These are phyloP conservation scores for Neoboletus brunneissimus DNA, from an alignment of 768 basidiomycete species.

Conservation along the genomic window DNA sequence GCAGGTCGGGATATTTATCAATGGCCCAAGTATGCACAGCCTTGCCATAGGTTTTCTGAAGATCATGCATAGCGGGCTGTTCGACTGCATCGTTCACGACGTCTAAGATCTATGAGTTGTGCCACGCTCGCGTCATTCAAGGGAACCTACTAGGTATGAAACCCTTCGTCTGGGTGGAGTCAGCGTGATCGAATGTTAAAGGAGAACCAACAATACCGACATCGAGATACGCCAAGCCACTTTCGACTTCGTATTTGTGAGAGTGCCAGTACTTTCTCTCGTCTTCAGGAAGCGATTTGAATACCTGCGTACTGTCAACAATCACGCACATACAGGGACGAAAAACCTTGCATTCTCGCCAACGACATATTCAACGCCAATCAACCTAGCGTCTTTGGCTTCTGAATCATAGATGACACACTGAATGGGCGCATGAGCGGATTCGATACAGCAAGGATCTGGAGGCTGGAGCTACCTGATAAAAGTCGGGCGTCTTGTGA, in stretches of 20 bases:
- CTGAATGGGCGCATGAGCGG: conserved; percentile 35
- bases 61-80: conserved; percentile 41
- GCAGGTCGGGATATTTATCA: conserved; percentile 40
- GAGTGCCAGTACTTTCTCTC: conserved; percentile 55
- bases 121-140: not conserved
- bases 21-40: conserved; percentile 38
- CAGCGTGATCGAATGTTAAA: not conserved
- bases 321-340: not conserved
- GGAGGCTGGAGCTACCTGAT: conserved; percentile 30
- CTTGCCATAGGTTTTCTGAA: conserved; percentile 50
- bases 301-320: conserved; percentile 25
- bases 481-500: conserved; percentile 37
- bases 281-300: conserved; percentile 39
- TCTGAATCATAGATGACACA: conserved; percentile 45
- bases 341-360: conserved; percentile 31
- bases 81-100: conserved; percentile 36
- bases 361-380: conserved; percentile 54
- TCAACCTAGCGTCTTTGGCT: conserved; percentile 42
- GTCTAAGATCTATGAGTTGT: conserved; percentile 10
- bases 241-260: conserved; percentile 47
- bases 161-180: conserved; percentile 18
- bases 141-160: conserved; percentile 23
- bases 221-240: conserved; percentile 33
- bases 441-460: not conserved
- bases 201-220: conserved; percentile 6